Base-by-base conservation (phyloP, 345 rosid species). In the Rhodamnia argentea region DNA sequence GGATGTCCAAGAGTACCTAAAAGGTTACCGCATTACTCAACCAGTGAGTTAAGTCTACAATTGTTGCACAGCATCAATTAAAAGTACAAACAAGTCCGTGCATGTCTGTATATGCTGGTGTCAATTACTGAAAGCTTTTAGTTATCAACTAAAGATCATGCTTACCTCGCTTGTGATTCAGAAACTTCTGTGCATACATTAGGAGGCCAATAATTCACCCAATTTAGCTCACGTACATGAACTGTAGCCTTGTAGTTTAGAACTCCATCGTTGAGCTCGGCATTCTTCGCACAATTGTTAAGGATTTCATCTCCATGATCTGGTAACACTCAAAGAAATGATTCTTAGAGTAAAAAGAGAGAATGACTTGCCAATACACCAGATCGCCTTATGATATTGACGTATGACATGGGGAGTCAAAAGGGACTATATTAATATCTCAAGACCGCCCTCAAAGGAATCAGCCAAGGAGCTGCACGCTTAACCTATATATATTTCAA, bases 171-270 rank as follows among this genome's bases (percentile, higher is more conserved):
- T 52, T 87, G 87, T 84, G 86, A 76, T 15, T 78, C 53, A 86
- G 87, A 87, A 83, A 86, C 87, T 74, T 57, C 87, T 13, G n/a
- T 51, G 84, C 55, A 83, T 56, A 78, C 84, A 76, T 85, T 13
- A 52, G 91, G 91, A 89, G 98, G 99, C 98, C 98, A 96, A 52
- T 91, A 59, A 75, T 88, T 88, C 84, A 85, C 52, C 99, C 97
- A 97, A 90, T 97, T 89, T 84, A 97, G 99, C 89, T 95, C 94
- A 81, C 97, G 91, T 26, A 96, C 94, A 90, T 88, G 84, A 85
- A 96, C 87, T 16, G 84, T 83, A 85, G 93, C 93, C 75, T 75
- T 86, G 86, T 78, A 89, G 83, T 90, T 87, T 58, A 93, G 87
- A 32, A 91, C 87, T 83, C 90, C 85, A 74, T 92, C 86, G 89